Evolutionary conservation across 2,329 filamentous ascomycete genomes (phyloP), one percentile per base, ranked within the genome.

Genomic region (Colletotrichum echinochloae): DNA sequence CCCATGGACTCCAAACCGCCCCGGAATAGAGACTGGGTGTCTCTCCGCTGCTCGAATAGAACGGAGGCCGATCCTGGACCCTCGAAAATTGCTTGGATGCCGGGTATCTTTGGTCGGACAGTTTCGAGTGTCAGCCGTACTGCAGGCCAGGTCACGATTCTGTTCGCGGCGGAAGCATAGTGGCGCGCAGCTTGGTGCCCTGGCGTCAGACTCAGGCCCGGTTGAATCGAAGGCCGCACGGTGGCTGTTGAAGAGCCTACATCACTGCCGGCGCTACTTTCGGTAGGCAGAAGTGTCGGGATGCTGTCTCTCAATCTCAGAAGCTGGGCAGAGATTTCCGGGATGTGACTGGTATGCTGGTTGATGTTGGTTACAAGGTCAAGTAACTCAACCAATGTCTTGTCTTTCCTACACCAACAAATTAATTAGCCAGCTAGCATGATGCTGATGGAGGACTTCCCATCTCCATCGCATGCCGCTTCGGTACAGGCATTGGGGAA

Each of bases 331-430:
- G 39, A 60, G 6, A 70, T 52, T 35, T 48, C 48, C 9, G 66
- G 39, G 16, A 70, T 60, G 5, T 35, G 54, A 49, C 54, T 60
- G 66, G 60, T 56, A 9, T 73, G 77, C 73, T 90, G 87, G 73
- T 90, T 87, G 54, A 90, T 79, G 63, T 79, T 82, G 72, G 85
- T 87, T 61, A 90, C 80, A 14, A 85, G 82, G 57, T 89, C 87
- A 37, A 90, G 80, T 63, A 90, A 90, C 75, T 90, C 87, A 51
- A 88, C 83, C 74, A 90, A 81, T 2, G 88, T 90, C 78, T 88
- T 89, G 76, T 90, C 88, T 79, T 90, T 90, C 76, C 88, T 90
- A 74, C 30, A 39, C 18, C 37, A 46, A 46, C 20, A 23, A 46
- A 46, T n/a, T 5, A 37, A 28, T 46, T 28, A 52, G 33, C 33